Evolutionary conservation across 441 rosid genomes (phyloP).

Genomic region (Pelargonium exstipulatum): DNA sequence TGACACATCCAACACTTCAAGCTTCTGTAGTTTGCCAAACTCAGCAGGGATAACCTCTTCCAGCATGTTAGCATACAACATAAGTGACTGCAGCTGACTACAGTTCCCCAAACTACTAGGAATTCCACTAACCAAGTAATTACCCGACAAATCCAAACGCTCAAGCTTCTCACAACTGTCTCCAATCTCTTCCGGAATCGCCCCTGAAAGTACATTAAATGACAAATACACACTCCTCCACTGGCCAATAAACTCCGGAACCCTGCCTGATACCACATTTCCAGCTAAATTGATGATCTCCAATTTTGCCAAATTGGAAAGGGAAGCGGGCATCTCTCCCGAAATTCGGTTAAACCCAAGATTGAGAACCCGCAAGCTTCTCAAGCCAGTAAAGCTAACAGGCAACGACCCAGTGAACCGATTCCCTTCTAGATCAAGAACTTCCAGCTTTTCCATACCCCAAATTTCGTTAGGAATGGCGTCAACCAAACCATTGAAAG

Average conservation of each 20-base stretch:
- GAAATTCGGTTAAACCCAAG: constrained; percentile 46
- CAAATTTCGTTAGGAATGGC: constrained; percentile 54
- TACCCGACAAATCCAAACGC: constrained; percentile 57
- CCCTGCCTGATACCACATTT: constrained; percentile 42
- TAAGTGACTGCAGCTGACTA: constrained; percentile 34
- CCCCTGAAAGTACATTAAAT: constrained; percentile 37
- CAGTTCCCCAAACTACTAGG: constrained; percentile 54
- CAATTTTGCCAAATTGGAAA: constrained; percentile 28
- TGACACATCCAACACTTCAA: constrained; percentile 57
- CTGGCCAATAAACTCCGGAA: constrained; percentile 43
- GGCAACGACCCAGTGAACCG: constrained; percentile 43
- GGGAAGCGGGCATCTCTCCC: constrained; percentile 38
- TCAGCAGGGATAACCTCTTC: constrained; percentile 44
- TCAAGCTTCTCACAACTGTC: constrained; percentile 43
- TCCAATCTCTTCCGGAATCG: constrained; percentile 38
- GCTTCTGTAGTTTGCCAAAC: constrained; percentile 43
- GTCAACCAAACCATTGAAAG: constrained; percentile 57
- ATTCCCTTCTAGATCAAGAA: constrained; percentile 68
- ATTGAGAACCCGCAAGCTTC: constrained; percentile 43
- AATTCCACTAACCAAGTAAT: constrained; percentile 46
- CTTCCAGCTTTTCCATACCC: constrained; percentile 53
- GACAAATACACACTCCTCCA: constrained; percentile 44
- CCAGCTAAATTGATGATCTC: constrained; percentile 44
- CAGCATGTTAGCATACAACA: constrained; percentile 52
- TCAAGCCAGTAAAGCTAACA: constrained; percentile 34